These are phyloP conservation scores for Helianthus annuus DNA, from an alignment of 129 eudicot genomes.

Conservation along the genomic window DNA sequence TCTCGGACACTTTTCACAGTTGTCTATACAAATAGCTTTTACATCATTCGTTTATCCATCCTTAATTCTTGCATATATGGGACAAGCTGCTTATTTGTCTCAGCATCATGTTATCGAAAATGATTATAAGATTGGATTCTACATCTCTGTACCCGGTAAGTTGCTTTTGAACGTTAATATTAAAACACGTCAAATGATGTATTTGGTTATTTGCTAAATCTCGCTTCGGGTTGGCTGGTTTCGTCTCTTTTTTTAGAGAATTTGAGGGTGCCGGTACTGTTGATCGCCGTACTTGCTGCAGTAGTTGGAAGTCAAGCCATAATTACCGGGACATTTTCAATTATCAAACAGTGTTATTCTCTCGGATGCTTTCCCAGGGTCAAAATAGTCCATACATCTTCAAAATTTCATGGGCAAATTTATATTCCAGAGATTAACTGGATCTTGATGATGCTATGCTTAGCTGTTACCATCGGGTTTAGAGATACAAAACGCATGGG, in stretches of 20 bases:
- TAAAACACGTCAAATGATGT: not conserved
- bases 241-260: constrained; percentile 36
- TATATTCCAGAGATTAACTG: constrained; percentile 96
- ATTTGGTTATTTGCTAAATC: not conserved
- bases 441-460: constrained; percentile 81
- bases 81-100: constrained; percentile 98
- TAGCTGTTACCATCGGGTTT: constrained; percentile 95
- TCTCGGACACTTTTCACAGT: constrained; percentile 96
- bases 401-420: constrained; percentile 87
- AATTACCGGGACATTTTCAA: constrained; percentile 94
- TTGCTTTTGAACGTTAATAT: not conserved
- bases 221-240: too few relatives aligned
- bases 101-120: constrained; percentile 62
- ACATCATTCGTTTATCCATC: constrained; percentile 87
- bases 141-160: constrained; percentile 93
- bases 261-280: constrained; percentile 78
- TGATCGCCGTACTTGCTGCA: constrained; percentile 91
- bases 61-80: constrained; percentile 96
- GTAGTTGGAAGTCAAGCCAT: constrained; percentile 99
- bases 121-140: constrained; percentile 72
- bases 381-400: constrained; percentile 86
- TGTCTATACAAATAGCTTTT: constrained; percentile 93
- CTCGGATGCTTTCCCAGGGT: constrained; percentile 94
- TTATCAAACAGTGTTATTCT: constrained; percentile 89
- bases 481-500: constrained; percentile 90